Evolutionary conservation across 2,329 filamentous ascomycete genomes (phyloP), one percentile per base, ranked within the genome.

Genomic region (Drechslera avenae): DNA sequence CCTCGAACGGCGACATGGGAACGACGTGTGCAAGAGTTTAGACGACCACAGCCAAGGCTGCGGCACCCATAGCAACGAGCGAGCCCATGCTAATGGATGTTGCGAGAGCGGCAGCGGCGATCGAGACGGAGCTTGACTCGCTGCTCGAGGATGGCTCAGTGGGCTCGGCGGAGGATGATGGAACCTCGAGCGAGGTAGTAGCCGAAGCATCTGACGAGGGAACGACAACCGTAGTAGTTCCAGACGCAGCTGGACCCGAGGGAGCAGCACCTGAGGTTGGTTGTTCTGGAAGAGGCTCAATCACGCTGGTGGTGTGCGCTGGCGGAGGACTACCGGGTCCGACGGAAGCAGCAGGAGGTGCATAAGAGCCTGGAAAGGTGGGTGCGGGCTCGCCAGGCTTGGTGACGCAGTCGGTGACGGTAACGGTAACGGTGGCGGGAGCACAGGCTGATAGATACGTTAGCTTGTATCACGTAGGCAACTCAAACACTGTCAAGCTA

Each of bases 361-460:
- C 23, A 32, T 42, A 17, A 8, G 53, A 45, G 47, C 33, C 45
- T 34, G 57, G 43, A n/a, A 37, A 37, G 34, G 48, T 36, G 39
- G 51, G 46, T 33, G 44, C 36, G 19, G 53, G 49, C 32, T 40
- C 33, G 35, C 40, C 45, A 44, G 56, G 54, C 42, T 46, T 19
- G 33, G 51, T 37, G 50, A 44, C 52, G 52, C 64, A 69, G 45
- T 62, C 54, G 39, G 60, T 66, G 55, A 62, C 50, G 28, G 61
- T 66, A 43, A 68, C 54, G 41, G 66, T 69, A 18, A 67, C 59
- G 19, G 62, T 68, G 40, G 54, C 53, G 17, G 57, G 30, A 31
- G 54, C 54, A 51, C 60, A 62, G 19, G 48, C 59, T 52, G 52
- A 36, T 48, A 43, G 17, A 52, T 8, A 30, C 13, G 40, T 65